A percentile compares a stretch with the other conserved stretches of the same genome.
These are phyloP conservation scores for Boletellus emodensis DNA, from an alignment of 768 basidiomycete species.

Conservation along the genomic window DNA sequence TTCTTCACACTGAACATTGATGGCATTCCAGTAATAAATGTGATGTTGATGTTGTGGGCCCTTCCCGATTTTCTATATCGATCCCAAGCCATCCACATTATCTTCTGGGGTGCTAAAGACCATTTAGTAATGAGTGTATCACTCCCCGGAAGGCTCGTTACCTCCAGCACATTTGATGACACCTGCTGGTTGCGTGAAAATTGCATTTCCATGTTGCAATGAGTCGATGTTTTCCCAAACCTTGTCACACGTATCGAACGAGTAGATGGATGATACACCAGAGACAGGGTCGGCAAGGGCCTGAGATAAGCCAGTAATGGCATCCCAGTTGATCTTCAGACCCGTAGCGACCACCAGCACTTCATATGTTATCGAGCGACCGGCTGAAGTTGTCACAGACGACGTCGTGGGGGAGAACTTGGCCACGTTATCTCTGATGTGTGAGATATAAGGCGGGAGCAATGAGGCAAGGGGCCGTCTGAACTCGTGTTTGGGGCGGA, in stretches of 20 bases:
- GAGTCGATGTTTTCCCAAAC: constrained; percentile 79
- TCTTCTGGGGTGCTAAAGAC: constrained; percentile 75
- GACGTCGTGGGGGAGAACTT: constrained; percentile 75
- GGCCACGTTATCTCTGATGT: constrained; percentile 66
- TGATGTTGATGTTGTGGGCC: constrained; percentile 52
- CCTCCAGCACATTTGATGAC: constrained; percentile 93
- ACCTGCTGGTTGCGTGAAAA: constrained; percentile 94
- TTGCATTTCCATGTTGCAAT: constrained; percentile 72
- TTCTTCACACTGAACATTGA: constrained; percentile 97
- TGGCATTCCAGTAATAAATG: constrained; percentile 90
- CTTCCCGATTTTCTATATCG: constrained; percentile 61
- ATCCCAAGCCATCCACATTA: constrained; percentile 98
- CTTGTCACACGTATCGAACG: constrained; percentile 86
- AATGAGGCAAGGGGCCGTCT: constrained; percentile 62
- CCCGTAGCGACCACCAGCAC: constrained; percentile 86
- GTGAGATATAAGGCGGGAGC: constrained; percentile 69
- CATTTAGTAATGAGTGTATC: constrained; percentile 2
- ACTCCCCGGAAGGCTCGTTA: constrained; percentile 25
- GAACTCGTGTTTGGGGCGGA: constrained; percentile 66
- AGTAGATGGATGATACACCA: constrained; percentile 90
- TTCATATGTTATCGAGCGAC: constrained; percentile 75
- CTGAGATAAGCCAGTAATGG: constrained; percentile 64
- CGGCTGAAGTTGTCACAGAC: constrained; percentile 66
- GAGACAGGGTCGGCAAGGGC: constrained; percentile 76
- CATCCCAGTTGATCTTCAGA: constrained; percentile 80